These are phyloP conservation scores for Diaporthe vaccinii DNA, from an alignment of 2,329 filamentous ascomycete genomes.

Conservation along the genomic window DNA sequence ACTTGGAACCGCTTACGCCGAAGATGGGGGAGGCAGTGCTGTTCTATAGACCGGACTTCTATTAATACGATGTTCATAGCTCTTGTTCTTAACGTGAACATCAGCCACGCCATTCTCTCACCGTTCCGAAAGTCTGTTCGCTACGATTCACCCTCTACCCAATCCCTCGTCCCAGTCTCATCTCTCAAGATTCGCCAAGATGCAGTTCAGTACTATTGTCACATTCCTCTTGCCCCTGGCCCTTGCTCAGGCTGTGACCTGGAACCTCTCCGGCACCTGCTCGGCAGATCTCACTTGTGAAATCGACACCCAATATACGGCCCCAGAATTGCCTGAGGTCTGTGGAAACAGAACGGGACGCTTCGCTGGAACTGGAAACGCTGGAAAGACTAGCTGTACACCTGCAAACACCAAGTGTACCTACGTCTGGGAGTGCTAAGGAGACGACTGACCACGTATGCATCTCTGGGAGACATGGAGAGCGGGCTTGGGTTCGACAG, in stretches of 20 bases:
- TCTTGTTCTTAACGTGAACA: background rate
- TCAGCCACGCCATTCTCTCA: no score
- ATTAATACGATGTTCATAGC: background rate
- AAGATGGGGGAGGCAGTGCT: background rate
- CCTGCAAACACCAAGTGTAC: background rate
- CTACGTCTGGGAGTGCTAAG: background rate
- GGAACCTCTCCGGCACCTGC: background rate
- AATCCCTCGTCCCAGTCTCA: background rate
- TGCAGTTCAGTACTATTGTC: background rate
- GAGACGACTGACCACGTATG: background rate
- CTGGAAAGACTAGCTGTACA: background rate
- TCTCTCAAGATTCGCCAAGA: background rate
- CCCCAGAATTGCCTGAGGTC: background rate
- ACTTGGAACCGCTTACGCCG: background rate
- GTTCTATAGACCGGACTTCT: background rate
- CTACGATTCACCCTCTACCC: background rate
- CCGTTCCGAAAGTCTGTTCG: background rate
- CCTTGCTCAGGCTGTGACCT: background rate
- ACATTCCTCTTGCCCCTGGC: slow-evolving; percentile 1
- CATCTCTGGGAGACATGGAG: background rate
- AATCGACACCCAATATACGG: background rate
- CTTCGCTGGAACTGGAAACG: background rate
- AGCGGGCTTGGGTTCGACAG: background rate
- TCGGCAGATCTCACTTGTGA: background rate
- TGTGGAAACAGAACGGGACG: background rate